Base-by-base conservation (phyloP, 2,329 filamentous ascomycete species). In the Penicillium verrucosum region DNA sequence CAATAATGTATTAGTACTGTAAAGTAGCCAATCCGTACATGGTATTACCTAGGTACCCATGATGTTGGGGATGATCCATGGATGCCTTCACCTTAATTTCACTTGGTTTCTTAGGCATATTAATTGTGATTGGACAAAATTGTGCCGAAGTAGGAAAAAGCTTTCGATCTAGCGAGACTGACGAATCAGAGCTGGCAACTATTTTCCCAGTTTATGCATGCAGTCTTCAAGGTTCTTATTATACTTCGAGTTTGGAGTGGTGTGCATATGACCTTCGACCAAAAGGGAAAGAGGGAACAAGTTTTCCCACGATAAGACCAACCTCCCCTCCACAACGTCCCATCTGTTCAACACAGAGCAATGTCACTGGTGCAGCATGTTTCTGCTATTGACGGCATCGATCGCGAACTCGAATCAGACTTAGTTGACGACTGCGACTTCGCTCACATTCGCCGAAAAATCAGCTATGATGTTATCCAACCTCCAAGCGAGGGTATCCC, bases 341-440 rank as follows among this genome's bases (percentile, higher is more conserved):
- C 14, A 34, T 27, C 36, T 50, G 52, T 42, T 56, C 53, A 59
- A 58, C 62, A 60, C 54, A 61, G 51, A 56, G 50, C 25, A 25
- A 81, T 82, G 79, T 81, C 80, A 63, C 70, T 82, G 50, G 72
- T 78, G 49, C 80, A 81, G 68, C 79, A 80, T 66, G 78, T 82
- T 52, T 77, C 78, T 41, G 71, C 74, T 49, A 71, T 78, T 61
- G 79, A 81, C 65, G 80, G 79, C 55, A 68, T 70, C 32, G 79
- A 81, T 63, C 72, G 76, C 56, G 77, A 80, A 40, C 66, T 63
- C 6, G 68, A 67, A 18, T 27, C 51, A 5, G 60, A 59, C n/a
- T 9, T 45, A 41, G 40, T 42, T 21, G 64, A 63, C 5, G 60
- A 60, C 25, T 60, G 57, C 8, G 58, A 63, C 18, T 61, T 62